Evolutionary conservation across 805 yeast genomes (phyloP), one percentile per base, ranked within the genome.

Genomic region (Pichia cephalocereana): DNA sequence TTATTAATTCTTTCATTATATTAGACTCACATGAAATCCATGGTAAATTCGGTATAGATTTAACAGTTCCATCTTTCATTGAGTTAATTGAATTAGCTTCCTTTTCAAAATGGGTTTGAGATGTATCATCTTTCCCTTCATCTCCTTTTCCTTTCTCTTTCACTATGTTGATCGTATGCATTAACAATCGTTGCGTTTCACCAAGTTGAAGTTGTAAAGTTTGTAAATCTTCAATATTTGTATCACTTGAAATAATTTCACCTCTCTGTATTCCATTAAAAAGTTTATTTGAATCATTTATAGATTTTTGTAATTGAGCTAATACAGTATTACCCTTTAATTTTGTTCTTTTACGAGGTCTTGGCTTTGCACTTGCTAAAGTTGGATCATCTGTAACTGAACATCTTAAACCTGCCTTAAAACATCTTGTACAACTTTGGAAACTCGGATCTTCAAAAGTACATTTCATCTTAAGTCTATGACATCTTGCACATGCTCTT

Each of bases 401-500:
- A 54, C 81, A 76, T 46, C 61, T 62, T 23, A 75, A 66, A 2
- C 69, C 70, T 6, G 72, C 65, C 27, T 67, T 61, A 48, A 61
- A 68, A 55, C 81, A 77, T 46, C 79, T 54, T 38, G 66, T 65
- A 58, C 82, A 77, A 17, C 75, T 57, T 32, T 59, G 60, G 52
- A 61, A 68, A 17, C 59, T 52, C 2, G 79, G 79, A 52, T 73
- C 72, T 32, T 72, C 74, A 56, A 69, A 77, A 3, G 70, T 69
- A 59, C 82, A 77, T 54, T 74, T 66, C 73, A 74, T 72, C 54
- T 76, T 76, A 19, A 76, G 62, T 30, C 80, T 57, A 50, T 75
- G 76, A 52, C 82, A 77, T 49, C 82, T 60, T 5, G 80, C 80
- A 62, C 82, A 77, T 1, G 81, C 80, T 45, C 76, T 62, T 31